Conservation (phyloP, 2,329 filamentous ascomycete species). For the Penicillium janthinellum region DNA sequence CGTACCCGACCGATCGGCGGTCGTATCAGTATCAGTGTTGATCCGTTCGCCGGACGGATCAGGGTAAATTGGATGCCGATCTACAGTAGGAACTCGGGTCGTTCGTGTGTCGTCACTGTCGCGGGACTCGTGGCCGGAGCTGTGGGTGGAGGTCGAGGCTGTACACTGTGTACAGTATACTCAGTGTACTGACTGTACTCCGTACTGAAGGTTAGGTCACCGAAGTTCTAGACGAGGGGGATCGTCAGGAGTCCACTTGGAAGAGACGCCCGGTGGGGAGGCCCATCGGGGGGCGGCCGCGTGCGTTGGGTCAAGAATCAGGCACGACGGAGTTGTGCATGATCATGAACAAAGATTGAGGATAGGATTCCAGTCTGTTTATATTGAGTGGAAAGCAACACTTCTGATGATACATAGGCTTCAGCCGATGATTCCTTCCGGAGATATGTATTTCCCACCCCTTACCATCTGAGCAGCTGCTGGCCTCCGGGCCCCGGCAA, state of each 20-base stretch:
- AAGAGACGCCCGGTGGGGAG: background rate
- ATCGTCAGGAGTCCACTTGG: slow-evolving; percentile 21
- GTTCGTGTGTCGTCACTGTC: background rate
- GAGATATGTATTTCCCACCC: background rate
- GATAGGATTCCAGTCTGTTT: background rate
- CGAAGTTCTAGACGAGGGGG: slow-evolving; percentile 19
- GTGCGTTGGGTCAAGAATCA: background rate
- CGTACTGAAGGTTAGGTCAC: background rate
- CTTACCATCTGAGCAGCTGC: background rate
- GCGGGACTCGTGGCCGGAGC: background rate
- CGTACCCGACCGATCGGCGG: slow-evolving; percentile 3
- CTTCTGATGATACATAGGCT: background rate
- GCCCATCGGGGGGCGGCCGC: background rate
- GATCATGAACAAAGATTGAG: background rate
- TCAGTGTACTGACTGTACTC: no score
- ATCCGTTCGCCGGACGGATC: background rate
- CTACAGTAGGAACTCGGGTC: background rate
- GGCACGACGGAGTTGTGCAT: background rate
- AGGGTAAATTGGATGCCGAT: background rate
- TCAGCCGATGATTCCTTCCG: background rate
- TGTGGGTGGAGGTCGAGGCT: background rate
- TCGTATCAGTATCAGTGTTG: background rate
- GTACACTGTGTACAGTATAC: background rate
- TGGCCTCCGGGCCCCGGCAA: background rate
- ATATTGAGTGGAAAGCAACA: background rate